Evolutionary conservation across 495 filamentous ascomycete genomes (phyloP), one percentile per base, ranked within the genome.

Genomic region (Pseudotulostoma volvatum): DNA sequence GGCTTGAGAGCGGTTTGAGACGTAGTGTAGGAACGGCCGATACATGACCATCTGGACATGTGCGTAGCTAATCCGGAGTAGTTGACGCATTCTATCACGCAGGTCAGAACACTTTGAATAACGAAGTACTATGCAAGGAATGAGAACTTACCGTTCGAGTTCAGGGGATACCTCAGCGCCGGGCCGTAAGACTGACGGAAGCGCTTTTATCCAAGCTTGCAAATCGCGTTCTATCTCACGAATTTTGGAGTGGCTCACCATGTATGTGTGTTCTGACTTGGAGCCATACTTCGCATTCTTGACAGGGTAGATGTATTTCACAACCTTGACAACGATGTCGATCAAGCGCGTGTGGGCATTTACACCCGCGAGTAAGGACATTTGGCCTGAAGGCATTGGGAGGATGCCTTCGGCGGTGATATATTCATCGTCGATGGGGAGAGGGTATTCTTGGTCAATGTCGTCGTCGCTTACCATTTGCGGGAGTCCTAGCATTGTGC

Each of bases 11-110:
- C 74, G 72, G 21, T 73, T 73, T 1, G 90, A 86, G 35, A 92
- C 81, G 48, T 95, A 96, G 57, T 97, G 90, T 18, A 96, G 63
- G 49, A 96, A 97, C 0, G 90, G 90, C 7, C 90, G 73, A 51
- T 96, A 96, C 40, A 96, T 76, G 54, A 95, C 79, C 72, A 95
- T 81, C 54, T 96, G 84, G 11, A 90, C 84, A 49, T 95, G 86
- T 11, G 81, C 82, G 54, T 81, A 94, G 21, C 79, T 76, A 52
- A 95, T 81, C 32, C 86, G 74, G 2, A 97, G 67, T 14, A 93
- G 65, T 50, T 93, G 87, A 44, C 87, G 85, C 36, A 86, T 70
- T 41, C 85, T 93, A 44, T n/a, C 38, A 21, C 20, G 36, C 19
- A 46, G 36, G 44, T 63, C 42, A 58, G 25, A 41, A 25, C 16